A percentile compares a stretch with the other conserved stretches of the same genome.
These are phyloP conservation scores for Nicotiana noctiflora DNA, from an alignment of 257 asterid species.

Conservation along the genomic window DNA sequence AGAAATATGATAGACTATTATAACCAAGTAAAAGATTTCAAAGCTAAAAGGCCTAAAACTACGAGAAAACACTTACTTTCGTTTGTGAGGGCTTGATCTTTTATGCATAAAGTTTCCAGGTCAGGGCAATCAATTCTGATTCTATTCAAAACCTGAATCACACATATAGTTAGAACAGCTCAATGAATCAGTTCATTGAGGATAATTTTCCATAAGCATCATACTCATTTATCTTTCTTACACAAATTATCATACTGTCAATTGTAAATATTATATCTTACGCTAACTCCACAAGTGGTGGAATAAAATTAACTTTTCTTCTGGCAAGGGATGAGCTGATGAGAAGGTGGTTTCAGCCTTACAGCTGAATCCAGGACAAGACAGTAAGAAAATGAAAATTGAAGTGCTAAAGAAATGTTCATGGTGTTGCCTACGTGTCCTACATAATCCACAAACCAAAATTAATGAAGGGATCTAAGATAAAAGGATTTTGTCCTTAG, in stretches of 20 bases:
- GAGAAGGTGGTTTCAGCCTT: conserved; percentile 3
- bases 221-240: conserved; percentile 2
- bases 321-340: background rate
- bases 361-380: background rate
- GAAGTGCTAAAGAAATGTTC: background rate
- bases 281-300: background rate
- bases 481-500: background rate
- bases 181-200: conserved; percentile 3
- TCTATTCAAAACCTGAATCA: conserved; percentile 48
- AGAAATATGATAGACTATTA: conserved; percentile 16
- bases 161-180: background rate
- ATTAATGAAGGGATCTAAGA: background rate
- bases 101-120: conserved; percentile 63
- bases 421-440: background rate
- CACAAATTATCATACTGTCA: background rate
- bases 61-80: conserved; percentile 52
- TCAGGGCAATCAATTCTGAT: conserved; percentile 57
- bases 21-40: conserved; percentile 3
- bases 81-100: conserved; percentile 75
- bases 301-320: background rate
- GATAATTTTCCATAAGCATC: background rate
- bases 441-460: background rate
- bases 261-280: conserved; percentile 4
- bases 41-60: conserved; percentile 13
- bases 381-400: background rate